Base-by-base conservation (phyloP, 2,329 filamentous ascomycete species). In the Trichoderma citrinoviride region DNA sequence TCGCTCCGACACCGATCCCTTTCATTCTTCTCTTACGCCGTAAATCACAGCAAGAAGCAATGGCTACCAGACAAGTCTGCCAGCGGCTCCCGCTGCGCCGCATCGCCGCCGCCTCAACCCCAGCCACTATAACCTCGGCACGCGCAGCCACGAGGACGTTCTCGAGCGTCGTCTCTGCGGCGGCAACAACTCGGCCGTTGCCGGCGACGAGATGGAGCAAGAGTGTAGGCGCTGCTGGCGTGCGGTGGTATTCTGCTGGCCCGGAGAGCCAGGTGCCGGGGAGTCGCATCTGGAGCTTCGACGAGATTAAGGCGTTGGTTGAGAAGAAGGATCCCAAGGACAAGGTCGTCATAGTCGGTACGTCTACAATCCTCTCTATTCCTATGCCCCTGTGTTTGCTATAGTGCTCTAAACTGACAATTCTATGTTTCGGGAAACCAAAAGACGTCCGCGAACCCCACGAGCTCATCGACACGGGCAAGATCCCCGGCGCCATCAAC, bases 401-500 rank as follows among this genome's bases (percentile, higher is more conserved):
- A 6, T 33, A 8, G 7, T 10, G 3, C 37, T 23, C 37, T 33
- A 27, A 10, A 17, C 29, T 56, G 41, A 56, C 57, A 29, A 17
- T n/a, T 8, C 2, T 21, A 8, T 8, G 8, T 41, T 43, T 29
- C 15, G 23, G 7, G 29, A 1, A 19, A 7, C n/a, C n/a, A 3
- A 44, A 66, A 85, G 90, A 93, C 77, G 85, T 89, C 60, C 90
- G 91, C 74, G 90, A 94, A 75, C 89, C 90, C 2, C 70, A 72
- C 68, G 92, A 95, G 75, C 85, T 90, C 66, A 71, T 77, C 57
- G 75, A 80, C 7, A 86, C 85, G 8, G 90, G 90, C 68, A 84
- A 80, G 67, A 97, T 99, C 73, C 95, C 95, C 1, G 85, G 85
- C 52, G 88, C 93, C 1, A 79, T 94, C 72, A 94, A 94, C 80